Percentiles rank a stretch among this genome's conserved stretches.
Conservation (phyloP, 345 rosid genomes). For the Populus simonii region DNA sequence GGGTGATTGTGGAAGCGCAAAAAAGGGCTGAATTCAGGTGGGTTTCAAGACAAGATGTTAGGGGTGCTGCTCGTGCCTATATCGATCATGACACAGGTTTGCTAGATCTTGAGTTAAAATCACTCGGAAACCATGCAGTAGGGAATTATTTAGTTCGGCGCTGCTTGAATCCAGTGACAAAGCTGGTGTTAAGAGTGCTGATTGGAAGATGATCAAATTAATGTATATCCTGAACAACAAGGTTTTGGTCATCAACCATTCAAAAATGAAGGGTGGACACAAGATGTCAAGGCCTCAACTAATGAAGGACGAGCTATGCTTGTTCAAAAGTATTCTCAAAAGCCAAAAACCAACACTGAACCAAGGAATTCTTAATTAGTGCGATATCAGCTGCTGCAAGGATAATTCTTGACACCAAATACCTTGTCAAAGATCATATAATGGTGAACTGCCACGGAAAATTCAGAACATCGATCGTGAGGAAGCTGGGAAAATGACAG, state of each 20-base stretch:
- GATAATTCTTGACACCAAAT: conserved; percentile 68
- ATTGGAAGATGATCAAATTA: conserved; percentile 62
- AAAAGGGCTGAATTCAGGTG: conserved; percentile 56
- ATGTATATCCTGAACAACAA: conserved; percentile 40
- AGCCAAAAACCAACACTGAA: conserved; percentile 42
- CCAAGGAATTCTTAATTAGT: conserved; percentile 29
- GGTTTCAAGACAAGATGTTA: conserved; percentile 90
- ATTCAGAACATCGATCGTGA: conserved; percentile 26
- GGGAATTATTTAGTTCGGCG: conserved; percentile 87
- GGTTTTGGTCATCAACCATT: conserved; percentile 31
- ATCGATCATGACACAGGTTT: conserved; percentile 93
- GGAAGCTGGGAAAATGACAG: conserved; percentile 39
- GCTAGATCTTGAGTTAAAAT: conserved; percentile 82
- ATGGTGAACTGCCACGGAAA: conserved; percentile 23
- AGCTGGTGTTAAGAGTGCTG: conserved; percentile 69
- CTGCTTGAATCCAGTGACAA: conserved; percentile 84
- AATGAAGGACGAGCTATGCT: conserved; percentile 55
- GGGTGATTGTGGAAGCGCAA: conserved; percentile 73
- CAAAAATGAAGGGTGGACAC: conserved; percentile 37
- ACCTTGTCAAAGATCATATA: conserved; percentile 60
- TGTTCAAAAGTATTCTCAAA: conserved; percentile 52
- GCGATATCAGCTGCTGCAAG: conserved; percentile 59
- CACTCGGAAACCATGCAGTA: conserved; percentile 83
- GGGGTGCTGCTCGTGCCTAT: conserved; percentile 83
- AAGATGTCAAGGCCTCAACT: conserved; percentile 63